These are phyloP conservation scores for Curvularia spicifera DNA, from an alignment of 2,329 filamentous ascomycete genomes.

Conservation along the genomic window DNA sequence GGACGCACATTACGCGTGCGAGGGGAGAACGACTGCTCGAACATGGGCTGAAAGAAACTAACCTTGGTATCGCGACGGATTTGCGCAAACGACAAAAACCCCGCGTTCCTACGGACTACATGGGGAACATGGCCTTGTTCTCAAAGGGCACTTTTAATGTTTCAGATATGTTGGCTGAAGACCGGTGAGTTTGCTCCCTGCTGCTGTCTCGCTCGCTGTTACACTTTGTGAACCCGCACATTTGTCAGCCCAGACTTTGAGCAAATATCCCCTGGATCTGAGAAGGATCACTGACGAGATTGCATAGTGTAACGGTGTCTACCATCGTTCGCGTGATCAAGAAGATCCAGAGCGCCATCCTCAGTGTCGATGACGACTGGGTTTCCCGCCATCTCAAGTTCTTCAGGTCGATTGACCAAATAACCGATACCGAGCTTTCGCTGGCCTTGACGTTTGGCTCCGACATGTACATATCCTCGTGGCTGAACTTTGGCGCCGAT, in stretches of 20 bases:
- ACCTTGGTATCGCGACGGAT: constrained; percentile 41
- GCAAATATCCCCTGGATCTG: neutral
- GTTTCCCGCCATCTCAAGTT: constrained; percentile 38
- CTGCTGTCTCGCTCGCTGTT: constrained; percentile 2
- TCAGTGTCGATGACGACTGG: constrained; percentile 42
- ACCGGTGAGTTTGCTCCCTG: constrained; percentile 35
- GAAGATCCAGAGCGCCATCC: constrained; percentile 37
- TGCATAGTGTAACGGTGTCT: constrained; percentile 37
- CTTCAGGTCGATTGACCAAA: constrained; percentile 38
- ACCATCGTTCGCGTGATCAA: constrained; percentile 40
- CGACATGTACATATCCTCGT: constrained; percentile 46
- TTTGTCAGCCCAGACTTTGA: constrained; percentile 12
- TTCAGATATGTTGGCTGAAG: constrained; percentile 33
- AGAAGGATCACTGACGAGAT: constrained; percentile 22
- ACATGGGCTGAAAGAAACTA: constrained; percentile 32
- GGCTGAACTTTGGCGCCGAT: constrained; percentile 46
- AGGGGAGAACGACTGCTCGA: constrained; percentile 30
- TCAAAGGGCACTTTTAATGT: constrained; percentile 37
- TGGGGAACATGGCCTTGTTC: constrained; percentile 45
- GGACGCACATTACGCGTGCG: constrained; percentile 47
- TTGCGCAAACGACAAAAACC: constrained; percentile 37
- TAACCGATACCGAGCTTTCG: constrained; percentile 41
- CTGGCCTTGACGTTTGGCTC: constrained; percentile 39
- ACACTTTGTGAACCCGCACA: constrained; percentile 15
- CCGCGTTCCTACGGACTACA: constrained; percentile 33